Conservation (phyloP, 768 basidiomycete species). For the Cytidiella melzeri region DNA sequence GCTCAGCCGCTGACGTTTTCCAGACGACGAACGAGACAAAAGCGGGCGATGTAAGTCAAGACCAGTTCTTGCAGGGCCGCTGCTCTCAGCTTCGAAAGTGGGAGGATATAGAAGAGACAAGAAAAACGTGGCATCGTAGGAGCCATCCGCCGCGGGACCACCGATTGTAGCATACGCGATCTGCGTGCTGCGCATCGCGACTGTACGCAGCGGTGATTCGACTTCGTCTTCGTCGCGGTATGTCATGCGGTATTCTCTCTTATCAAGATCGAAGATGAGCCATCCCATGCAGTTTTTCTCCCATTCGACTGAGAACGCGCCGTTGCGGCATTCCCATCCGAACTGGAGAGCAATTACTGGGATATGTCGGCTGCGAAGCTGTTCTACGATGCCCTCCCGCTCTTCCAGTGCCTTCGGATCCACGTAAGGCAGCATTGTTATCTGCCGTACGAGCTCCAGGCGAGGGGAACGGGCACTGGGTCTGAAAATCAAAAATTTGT, state of each 20-base stretch:
- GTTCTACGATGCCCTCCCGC: conserved; percentile 2
- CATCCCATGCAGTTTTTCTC: conserved; percentile 29
- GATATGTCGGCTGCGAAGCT: conserved; percentile 27
- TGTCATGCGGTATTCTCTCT: conserved; percentile 41
- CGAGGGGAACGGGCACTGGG: conserved; percentile 11
- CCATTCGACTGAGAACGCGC: conserved; percentile 53
- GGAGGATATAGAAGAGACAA: conserved; percentile 39
- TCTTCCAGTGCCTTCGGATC: conserved; percentile 2
- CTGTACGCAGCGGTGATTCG: conserved; percentile 28
- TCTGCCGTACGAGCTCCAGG: conserved; percentile 31
- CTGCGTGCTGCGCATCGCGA: conserved; percentile 40
- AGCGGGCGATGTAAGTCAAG: neutral
- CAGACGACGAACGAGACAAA: neutral
- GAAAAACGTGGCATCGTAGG: no score
- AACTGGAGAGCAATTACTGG: conserved; percentile 42
- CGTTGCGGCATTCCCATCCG: conserved; percentile 58
- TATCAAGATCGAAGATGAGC: conserved; percentile 34
- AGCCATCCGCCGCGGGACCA: conserved; percentile 9
- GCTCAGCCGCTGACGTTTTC: conserved; percentile 32
- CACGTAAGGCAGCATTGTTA: conserved; percentile 13
- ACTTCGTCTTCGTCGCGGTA: conserved; percentile 18
- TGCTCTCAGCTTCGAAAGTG: conserved; percentile 26
- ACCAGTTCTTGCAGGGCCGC: no score
- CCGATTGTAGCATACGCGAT: conserved; percentile 35
- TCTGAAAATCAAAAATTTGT: conserved; percentile 23